phyloP scores from a whole-genome alignment of 805 yeast genomes.

The Ogataea populi-albae region DNA sequence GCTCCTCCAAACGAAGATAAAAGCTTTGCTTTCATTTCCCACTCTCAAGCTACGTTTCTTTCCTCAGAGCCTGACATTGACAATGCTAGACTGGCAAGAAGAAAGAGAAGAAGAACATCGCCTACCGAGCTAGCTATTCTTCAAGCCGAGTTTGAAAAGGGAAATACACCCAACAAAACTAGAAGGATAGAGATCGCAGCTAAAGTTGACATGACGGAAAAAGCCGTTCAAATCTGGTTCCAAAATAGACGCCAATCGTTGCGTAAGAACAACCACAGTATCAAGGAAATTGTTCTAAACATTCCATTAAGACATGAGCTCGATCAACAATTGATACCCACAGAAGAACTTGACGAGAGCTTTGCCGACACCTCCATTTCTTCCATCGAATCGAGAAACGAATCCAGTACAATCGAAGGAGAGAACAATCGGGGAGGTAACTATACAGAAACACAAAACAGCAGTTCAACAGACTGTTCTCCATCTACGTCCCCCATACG shows the following conservation, averaged over 20 bases:
- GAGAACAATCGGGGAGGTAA: conserved; percentile 5
- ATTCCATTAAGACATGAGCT: conserved; percentile 25
- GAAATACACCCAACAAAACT: conserved; percentile 77
- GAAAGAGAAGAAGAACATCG: conserved; percentile 93
- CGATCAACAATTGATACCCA: conserved; percentile 23
- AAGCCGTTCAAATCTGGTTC: conserved; percentile 98
- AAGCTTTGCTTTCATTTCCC: conserved; percentile 85
- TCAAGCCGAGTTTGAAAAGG: conserved; percentile 71
- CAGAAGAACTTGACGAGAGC: conserved; percentile 13
- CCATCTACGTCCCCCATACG: conserved; percentile 12
- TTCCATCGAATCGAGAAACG: background rate
- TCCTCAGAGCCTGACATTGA: conserved; percentile 80
- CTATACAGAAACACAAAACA: conserved; percentile 1
- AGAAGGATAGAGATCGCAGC: conserved; percentile 76
- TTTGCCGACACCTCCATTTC: conserved; percentile 5
- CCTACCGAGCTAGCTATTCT: conserved; percentile 80
- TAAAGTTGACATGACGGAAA: conserved; percentile 89
- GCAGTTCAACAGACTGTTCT: conserved; percentile 13
- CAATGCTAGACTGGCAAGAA: conserved; percentile 87
- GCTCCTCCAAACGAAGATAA: conserved; percentile 30
- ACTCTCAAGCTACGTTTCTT: conserved; percentile 86
- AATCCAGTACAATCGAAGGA: too few relatives aligned
- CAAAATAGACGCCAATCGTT: conserved; percentile 90
- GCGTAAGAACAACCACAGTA: conserved; percentile 40
- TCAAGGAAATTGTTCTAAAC: conserved; percentile 32